Conservation (phyloP, 306 rosid species). For the Astragalus membranaceus region DNA sequence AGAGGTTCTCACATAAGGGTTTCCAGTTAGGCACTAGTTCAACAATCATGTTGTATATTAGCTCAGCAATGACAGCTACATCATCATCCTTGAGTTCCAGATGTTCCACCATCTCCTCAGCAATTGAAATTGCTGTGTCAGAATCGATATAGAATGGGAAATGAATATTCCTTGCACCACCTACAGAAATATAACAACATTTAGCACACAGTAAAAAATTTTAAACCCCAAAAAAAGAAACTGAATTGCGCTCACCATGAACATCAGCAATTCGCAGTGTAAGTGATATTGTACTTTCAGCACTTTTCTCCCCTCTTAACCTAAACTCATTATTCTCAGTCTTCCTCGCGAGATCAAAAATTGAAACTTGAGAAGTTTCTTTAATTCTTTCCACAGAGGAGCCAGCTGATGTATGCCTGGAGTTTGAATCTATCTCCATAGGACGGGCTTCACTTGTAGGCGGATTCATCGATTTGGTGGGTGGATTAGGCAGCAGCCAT, state of each 20-base stretch:
- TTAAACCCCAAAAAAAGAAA: neutral
- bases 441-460: conserved; percentile 37
- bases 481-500: conserved; percentile 14
- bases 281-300: conserved; percentile 43
- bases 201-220: neutral
- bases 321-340: conserved; percentile 47
- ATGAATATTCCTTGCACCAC: conserved; percentile 67
- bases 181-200: conserved; percentile 37
- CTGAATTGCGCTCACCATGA: conserved; percentile 43
- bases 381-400: conserved; percentile 23
- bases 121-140: conserved; percentile 71
- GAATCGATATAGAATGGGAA: conserved; percentile 64
- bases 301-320: conserved; percentile 56
- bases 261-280: conserved; percentile 50
- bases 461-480: conserved; percentile 23
- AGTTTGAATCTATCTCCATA: conserved; percentile 55
- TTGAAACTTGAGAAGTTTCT: conserved; percentile 33
- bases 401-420: conserved; percentile 33
- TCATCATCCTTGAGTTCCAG: conserved; percentile 58
- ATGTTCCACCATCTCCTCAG: conserved; percentile 90
- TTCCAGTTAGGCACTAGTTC: conserved; percentile 57
- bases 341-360: conserved; percentile 35
- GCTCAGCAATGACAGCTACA: conserved; percentile 53
- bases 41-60: conserved; percentile 48
- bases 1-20: conserved; percentile 27